Conservation (phyloP, 768 basidiomycete genomes). For the Amanita pseudoporphyria region DNA sequence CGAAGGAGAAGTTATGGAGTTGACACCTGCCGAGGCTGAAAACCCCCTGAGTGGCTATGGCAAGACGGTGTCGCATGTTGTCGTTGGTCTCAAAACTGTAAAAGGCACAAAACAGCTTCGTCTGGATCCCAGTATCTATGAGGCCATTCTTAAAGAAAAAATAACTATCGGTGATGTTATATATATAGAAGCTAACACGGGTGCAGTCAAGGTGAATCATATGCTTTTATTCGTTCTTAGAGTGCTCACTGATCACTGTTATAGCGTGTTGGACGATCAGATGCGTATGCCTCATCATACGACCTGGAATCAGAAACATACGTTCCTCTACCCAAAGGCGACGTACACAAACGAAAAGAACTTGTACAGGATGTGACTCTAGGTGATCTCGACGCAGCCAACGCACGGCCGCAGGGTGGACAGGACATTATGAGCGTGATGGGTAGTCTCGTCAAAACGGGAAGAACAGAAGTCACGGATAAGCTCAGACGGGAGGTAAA, state of each 20-base stretch:
- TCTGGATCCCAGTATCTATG: constrained; percentile 92
- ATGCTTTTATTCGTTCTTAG: background rate
- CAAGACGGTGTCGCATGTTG: constrained; percentile 97
- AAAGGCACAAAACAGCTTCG: constrained; percentile 91
- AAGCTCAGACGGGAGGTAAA: constrained; percentile 94
- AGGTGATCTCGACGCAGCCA: constrained; percentile 93
- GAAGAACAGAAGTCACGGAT: constrained; percentile 94
- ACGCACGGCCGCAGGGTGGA: constrained; percentile 91
- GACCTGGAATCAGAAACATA: constrained; percentile 98
- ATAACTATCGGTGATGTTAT: constrained; percentile 95
- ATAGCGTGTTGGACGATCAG: constrained; percentile 91
- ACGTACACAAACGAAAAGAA: constrained; percentile 94
- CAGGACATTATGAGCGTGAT: constrained; percentile 99
- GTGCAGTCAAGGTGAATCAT: constrained; percentile 80
- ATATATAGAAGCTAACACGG: constrained; percentile 89
- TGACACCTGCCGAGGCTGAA: constrained; percentile 93
- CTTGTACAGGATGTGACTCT: constrained; percentile 92
- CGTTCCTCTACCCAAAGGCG: constrained; percentile 93
- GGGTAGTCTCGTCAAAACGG: constrained; percentile 83
- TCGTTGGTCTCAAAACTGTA: constrained; percentile 91
- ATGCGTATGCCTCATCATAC: constrained; percentile 95
- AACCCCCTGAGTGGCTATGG: constrained; percentile 97
- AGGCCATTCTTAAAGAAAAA: constrained; percentile 95
- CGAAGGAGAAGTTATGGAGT: constrained; percentile 96
- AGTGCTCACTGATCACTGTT: background rate